Percentiles rank a stretch among this genome's conserved stretches.
Conservation (phyloP, 441 rosid species). For the Melastoma candidum region DNA sequence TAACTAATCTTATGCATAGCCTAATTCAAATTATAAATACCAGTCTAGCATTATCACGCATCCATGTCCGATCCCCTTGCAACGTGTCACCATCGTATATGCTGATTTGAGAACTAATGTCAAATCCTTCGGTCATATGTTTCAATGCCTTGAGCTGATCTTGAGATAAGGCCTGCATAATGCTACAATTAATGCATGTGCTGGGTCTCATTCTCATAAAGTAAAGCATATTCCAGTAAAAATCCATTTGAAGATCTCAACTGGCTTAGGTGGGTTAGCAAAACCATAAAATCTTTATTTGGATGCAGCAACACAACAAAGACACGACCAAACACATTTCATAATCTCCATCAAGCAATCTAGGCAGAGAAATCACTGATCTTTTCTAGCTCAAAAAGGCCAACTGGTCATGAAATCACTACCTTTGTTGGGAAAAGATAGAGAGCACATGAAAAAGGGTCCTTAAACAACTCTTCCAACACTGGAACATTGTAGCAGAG, state of each 20-base stretch:
- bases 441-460: constrained; percentile 70
- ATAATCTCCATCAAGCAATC: neutral
- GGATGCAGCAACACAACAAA: too few species aligned
- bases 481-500: constrained; percentile 95
- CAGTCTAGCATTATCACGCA: constrained; percentile 74
- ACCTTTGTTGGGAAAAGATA: constrained; percentile 97
- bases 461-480: constrained; percentile 60
- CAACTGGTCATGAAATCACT: neutral
- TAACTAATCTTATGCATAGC: too few species aligned
- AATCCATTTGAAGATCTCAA: neutral
- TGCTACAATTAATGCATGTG: neutral
- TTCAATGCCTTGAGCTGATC: constrained; percentile 80
- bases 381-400: neutral
- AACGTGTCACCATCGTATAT: constrained; percentile 95
- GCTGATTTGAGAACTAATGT: constrained; percentile 47
- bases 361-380: neutral
- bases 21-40: constrained; percentile 27
- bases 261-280: neutral
- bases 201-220: neutral
- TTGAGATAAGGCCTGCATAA: constrained; percentile 86
- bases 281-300: too few species aligned
- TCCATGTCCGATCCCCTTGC: constrained; percentile 54
- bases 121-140: constrained; percentile 39
- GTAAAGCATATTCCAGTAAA: constrained; percentile 11
- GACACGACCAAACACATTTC: too few species aligned